These are phyloP conservation scores for Marchantia polymorpha DNA, from an alignment of 225 moss, liverwort and hornwort species.

Conservation along the genomic window DNA sequence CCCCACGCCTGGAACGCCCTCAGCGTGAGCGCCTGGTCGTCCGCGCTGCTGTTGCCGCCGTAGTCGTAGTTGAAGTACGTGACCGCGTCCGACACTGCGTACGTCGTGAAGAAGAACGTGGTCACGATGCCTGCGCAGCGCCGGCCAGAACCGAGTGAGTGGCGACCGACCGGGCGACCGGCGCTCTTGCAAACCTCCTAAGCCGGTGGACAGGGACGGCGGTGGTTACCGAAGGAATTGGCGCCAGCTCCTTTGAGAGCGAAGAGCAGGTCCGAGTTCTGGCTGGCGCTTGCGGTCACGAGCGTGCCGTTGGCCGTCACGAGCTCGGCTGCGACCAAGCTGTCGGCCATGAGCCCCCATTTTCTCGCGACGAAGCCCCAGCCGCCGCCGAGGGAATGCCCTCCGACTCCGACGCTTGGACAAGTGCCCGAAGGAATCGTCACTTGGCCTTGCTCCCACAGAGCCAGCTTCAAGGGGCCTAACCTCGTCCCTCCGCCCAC, in stretches of 20 bases:
- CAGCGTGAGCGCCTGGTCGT: slow-evolving; percentile 38
- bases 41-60: background rate
- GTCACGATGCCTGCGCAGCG: slow-evolving; percentile 53
- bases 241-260: slow-evolving; percentile 66
- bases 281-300: slow-evolving; percentile 41
- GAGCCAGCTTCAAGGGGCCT: slow-evolving; percentile 59
- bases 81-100: slow-evolving; percentile 51
- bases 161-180: too few relatives aligned
- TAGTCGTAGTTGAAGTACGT: slow-evolving; percentile 64
- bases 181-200: too few relatives aligned
- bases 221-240: slow-evolving; percentile 48
- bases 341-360: slow-evolving; percentile 59
- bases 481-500: slow-evolving; percentile 63
- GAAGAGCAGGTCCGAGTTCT: slow-evolving; percentile 53
- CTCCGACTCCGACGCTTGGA: slow-evolving; percentile 59
- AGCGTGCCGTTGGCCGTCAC: slow-evolving; percentile 52
- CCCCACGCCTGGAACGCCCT: slow-evolving; percentile 57
- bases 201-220: too few relatives aligned
- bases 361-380: slow-evolving; percentile 70
- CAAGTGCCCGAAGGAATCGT: slow-evolving; percentile 61
- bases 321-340: slow-evolving; percentile 44
- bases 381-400: slow-evolving; percentile 76
- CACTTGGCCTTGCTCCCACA: slow-evolving; percentile 78
- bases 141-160: background rate
- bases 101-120: slow-evolving; percentile 59